Evolutionary conservation across 2,329 filamentous ascomycete genomes (phyloP), one percentile per base, ranked within the genome.

Genomic region (Aspergillus cejpii): DNA sequence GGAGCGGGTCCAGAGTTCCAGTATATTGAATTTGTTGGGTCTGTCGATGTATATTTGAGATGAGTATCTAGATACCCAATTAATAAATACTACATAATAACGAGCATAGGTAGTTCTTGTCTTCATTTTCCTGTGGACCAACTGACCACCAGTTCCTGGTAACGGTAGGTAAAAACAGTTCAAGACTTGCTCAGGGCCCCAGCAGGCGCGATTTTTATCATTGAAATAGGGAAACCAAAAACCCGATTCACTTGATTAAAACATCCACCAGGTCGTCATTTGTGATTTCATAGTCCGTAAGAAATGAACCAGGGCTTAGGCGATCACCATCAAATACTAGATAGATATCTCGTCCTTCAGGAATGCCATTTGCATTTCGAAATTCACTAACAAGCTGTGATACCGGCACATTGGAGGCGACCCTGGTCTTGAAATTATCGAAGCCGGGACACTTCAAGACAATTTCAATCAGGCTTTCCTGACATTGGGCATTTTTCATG

Each of bases 231-330:
- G n/a, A 15, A 10, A 17, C 15, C 8, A 34, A 8, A 15, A 6
- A 5, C 17, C 11, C 11, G 21, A n/a, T n/a, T 15, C 24, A 80
- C 53, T 74, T 79, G 43, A 89, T 65, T 52, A 84, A 75, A 17
- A 92, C 84, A 64, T 94, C 87, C 26, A 94, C 70, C 21, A 77
- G 74, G 61, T 91, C 86, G 70, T 82, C 74, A 56, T 94, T 84
- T 37, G 80, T 79, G 31, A 94, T 78, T 14, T 88, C 87, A 2
- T 81, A 76, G 27, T 85, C 80, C 36, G 73, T 72, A 37, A 92
- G 74, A 1, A 74, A 77, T 23, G 71, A 68, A 1, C 79, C 72
- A 14, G 78, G 75, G 11, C 83, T 77, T 21, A 94, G 68, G 37
- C 71, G 69, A 40, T 90, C 87, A 11, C 88, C 88, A 55, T 94